phyloP scores from a whole-genome alignment of 2,329 filamentous ascomycete species.

The Claviceps pazoutovae region DNA sequence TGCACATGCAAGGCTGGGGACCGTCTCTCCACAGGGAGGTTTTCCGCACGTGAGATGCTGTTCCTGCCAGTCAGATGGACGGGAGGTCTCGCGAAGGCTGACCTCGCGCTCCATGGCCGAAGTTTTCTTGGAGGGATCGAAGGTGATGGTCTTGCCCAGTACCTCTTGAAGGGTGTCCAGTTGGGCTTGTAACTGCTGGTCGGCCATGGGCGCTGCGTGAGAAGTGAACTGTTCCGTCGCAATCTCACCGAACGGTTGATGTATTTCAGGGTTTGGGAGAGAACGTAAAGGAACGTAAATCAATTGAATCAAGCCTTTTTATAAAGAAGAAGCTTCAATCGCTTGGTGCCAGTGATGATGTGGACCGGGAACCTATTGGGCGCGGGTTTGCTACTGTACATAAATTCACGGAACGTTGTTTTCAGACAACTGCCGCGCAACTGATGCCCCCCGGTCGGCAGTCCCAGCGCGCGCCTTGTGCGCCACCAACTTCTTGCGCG shows the following conservation, averaged over 20 bases:
- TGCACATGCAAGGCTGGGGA: background rate
- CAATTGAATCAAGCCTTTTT: background rate
- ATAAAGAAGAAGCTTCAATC: background rate
- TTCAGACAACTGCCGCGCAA: background rate
- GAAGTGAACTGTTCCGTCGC: background rate
- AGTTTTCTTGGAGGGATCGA: background rate
- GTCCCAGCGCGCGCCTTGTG: no score
- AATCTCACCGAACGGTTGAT: background rate
- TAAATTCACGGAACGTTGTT: no score
- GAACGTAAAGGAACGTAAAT: background rate
- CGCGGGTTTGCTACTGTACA: no score
- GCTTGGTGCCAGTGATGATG: background rate
- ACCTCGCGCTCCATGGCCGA: background rate
- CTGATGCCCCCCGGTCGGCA: background rate
- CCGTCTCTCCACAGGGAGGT: background rate
- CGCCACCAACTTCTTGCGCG: no score
- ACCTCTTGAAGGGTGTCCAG: conserved; percentile 8
- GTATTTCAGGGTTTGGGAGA: no score
- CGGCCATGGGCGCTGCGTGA: background rate
- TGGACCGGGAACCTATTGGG: background rate
- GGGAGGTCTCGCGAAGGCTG: background rate
- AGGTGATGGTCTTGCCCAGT: conserved; percentile 6
- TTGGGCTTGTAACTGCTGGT: conserved; percentile 3
- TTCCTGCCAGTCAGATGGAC: background rate
- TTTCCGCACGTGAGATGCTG: background rate